phyloP scores from a whole-genome alignment of 2,329 filamentous ascomycete species.

The Emergomyces pasteurianus region DNA sequence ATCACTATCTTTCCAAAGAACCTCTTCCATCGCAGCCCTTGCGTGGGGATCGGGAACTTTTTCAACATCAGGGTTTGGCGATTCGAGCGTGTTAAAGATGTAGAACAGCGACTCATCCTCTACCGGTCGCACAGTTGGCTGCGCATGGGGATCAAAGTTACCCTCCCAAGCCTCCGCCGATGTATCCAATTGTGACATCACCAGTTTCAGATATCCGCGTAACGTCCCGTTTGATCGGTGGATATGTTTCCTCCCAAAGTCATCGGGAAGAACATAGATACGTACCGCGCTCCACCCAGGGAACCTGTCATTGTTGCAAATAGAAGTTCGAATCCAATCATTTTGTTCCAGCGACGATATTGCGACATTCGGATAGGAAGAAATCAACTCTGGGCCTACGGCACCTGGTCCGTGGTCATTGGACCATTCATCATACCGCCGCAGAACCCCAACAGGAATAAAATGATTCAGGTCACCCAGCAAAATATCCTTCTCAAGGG shows the following conservation, averaged over 20 bases:
- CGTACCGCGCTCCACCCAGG: conserved; percentile 16
- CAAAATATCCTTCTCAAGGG: conserved; percentile 4
- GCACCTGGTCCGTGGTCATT: background rate
- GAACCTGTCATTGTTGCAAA: conserved; percentile 10
- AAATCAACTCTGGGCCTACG: background rate
- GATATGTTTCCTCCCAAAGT: conserved; percentile 23
- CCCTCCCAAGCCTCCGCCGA: conserved; percentile 30
- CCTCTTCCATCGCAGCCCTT: conserved; percentile 24
- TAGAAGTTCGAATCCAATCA: conserved; percentile 24
- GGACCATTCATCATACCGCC: conserved; percentile 5
- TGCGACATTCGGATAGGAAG: conserved; percentile 13
- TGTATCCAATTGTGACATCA: conserved; percentile 31
- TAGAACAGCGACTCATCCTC: conserved; percentile 38
- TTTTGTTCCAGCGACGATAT: conserved; percentile 20
- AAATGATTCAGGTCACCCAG: conserved; percentile 14
- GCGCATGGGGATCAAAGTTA: conserved; percentile 9
- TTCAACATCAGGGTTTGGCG: conserved; percentile 25
- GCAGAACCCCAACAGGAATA: conserved; percentile 23
- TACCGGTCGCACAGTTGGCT: conserved; percentile 1
- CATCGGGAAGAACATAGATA: conserved; percentile 31
- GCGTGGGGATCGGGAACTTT: conserved; percentile 22
- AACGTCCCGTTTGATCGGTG: conserved; percentile 23
- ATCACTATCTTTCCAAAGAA: conserved; percentile 17
- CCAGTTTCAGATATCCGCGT: conserved; percentile 24
- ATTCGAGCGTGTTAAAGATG: conserved; percentile 38